Base-by-base conservation (phyloP, 257 asterid genomes). In the Salvia hispanica region DNA sequence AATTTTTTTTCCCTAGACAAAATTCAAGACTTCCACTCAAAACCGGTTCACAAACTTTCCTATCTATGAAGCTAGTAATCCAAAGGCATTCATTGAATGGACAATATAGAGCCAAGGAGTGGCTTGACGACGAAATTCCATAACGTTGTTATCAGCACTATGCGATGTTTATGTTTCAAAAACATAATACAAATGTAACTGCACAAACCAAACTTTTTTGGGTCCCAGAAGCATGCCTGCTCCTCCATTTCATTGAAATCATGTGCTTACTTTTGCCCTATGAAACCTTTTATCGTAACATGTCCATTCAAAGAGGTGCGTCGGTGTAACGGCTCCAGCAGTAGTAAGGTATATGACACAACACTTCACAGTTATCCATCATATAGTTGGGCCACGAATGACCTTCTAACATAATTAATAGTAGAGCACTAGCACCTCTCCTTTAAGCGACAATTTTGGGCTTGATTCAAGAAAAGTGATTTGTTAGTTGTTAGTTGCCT, bases 291-390 rank as follows among this genome's bases (percentile, higher is more conserved):
- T 47, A 36, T 33, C 40, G 52, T 62, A 57, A 70, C 66, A 40
- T 40, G 77, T 66, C 79, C 54, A 65, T 18, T 58, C 72, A 25
- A 47, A 18, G 77, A 65, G 79, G 70, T 74, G 31, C 31, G 31
- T 25, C 31, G 28, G 55, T 15, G 8, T 8, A 15, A 15, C 4
- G 21, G 42, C 18, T 62, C 71, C 58, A 67, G 67, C 59, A 6
- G 12, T 53, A n/a, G 56, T 62, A 55, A 54, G 44, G 56, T 7
- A 43, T 18, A 31, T 36, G 31, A 25, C 45, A 47, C 58, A 39
- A 65, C 33, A 52, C 13, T 10, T 40, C 58, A 65, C 40, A 52
- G 13, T n/a, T 36, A 43, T 28, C 50, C 58, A 58, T 31, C 58
- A 31, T 34, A 59, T 28, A 59, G 52, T 66, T 33, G 37, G 62